Evolutionary conservation across 1,284 basidiomycete species (phyloP), one percentile per base, ranked within the genome.

Genomic region (Taiwanofungus camphoratus): DNA sequence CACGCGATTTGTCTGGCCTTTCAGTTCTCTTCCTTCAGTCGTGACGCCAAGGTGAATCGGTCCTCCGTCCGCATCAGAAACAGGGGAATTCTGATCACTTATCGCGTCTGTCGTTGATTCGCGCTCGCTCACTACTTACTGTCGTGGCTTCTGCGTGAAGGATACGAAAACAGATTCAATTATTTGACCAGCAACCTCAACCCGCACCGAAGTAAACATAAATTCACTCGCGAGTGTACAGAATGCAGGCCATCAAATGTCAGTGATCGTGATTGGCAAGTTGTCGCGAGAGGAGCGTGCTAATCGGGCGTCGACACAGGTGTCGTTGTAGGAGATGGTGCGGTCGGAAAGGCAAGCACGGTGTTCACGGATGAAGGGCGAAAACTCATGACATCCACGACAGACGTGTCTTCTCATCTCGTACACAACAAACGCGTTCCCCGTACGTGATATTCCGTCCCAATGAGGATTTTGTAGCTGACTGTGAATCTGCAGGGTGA

Each of bases 321-420:
- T 76, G 95, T 98, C 68, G 94, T 98, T 61, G 95, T 99, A 49
- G 95, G 95, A 60, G 95, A 99, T 75, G 95, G 95, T 84, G 95
- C 95, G 45, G 95, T 99, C 60, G 95, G 95, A 71, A 99, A 98
- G 88, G 94, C 87, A 53, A 58, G 79, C 67, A 42, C 11, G 15
- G 23, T 16, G 22, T 23, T 36, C 29, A 27, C 40, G 22, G 22
- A 26, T 31, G 33, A 39, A 21, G 23, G 31, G n/a, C 36, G 37
- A 33, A 34, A 32, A 33, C 33, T 39, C 44, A 36, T 37, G 40
- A 37, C 50, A 53, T 30, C 40, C 34, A 45, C 34, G 39, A 36
- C 60, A 96, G 92, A 96, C 94, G 45, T 96, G 93, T 69, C 82
- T 96, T 52, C 79, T 96, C 61, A 96, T 96, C 67, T 95, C 92